Conservation (phyloP, 139 green algal species). For the Tetratostichococcus sp. region DNA sequence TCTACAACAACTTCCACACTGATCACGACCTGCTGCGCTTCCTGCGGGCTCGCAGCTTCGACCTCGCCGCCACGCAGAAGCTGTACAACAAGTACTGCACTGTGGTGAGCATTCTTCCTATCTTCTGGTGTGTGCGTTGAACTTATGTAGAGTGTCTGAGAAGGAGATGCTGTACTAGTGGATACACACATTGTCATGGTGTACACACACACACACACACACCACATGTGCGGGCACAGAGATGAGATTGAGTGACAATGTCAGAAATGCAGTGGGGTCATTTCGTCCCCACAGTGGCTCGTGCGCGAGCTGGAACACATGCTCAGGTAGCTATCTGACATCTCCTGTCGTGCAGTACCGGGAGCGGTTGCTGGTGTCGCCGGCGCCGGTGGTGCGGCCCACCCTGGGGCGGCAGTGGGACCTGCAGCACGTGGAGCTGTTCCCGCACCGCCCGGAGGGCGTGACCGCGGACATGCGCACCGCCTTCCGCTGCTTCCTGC, state of each 20-base stretch:
- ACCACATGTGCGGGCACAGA: too few species aligned
- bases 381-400: background rate
- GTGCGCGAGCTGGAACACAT: too few species aligned
- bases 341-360: background rate
- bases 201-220: too few species aligned
- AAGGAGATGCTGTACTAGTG: too few species aligned
- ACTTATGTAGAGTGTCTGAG: too few species aligned
- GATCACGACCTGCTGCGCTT: slow-evolving; percentile 40
- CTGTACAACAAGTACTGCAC: slow-evolving; percentile 33
- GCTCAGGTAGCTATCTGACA: too few species aligned
- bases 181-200: too few species aligned
- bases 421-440: background rate
- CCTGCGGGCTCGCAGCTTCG: slow-evolving; percentile 50
- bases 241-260: too few species aligned
- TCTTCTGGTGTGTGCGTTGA: background rate
- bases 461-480: background rate
- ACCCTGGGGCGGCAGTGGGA: background rate
- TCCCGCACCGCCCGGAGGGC: background rate
- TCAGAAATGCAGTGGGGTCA: too few species aligned
- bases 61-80: slow-evolving; percentile 28
- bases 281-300: too few species aligned
- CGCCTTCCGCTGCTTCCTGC: background rate
- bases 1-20: background rate
- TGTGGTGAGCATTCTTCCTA: background rate
- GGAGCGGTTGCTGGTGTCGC: background rate